These are phyloP conservation scores for Herpetomonas samuelpessoai DNA, from an alignment of 208 protist species.

Conservation along the genomic window DNA sequence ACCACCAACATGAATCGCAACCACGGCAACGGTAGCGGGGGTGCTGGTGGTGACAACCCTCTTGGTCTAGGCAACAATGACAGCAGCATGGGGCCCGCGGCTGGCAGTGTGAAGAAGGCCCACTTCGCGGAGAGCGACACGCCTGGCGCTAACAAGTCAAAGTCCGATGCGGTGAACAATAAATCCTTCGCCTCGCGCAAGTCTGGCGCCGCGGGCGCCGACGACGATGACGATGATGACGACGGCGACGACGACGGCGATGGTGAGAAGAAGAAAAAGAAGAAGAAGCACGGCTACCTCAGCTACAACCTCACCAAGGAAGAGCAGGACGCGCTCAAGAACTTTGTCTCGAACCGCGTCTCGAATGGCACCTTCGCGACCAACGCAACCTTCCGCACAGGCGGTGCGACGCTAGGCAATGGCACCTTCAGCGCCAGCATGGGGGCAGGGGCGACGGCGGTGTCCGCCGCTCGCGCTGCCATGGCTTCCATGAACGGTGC, in stretches of 20 bases:
- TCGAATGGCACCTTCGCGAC: not conserved
- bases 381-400: conserved; percentile 15
- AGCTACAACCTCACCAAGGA: conserved; percentile 78
- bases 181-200: conserved; percentile 7
- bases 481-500: conserved; percentile 8
- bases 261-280: conserved; percentile 20
- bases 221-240: conserved; percentile 8
- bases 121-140: conserved; percentile 3
- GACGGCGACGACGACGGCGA: conserved; percentile 12
- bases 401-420: not conserved
- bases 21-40: not conserved
- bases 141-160: conserved; percentile 5
- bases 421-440: not conserved
- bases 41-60: not conserved
- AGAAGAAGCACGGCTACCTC: conserved; percentile 77
- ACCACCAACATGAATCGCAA: not conserved
- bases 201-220: not conserved
- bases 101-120: not conserved
- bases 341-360: conserved; percentile 35
- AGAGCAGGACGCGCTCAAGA: conserved; percentile 61
- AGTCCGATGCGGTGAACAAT: not conserved
- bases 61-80: not conserved
- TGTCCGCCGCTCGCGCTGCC: conserved; percentile 6
- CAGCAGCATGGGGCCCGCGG: not conserved
- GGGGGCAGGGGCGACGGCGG: conserved; percentile 7